Conservation (phyloP, 2,329 filamentous ascomycete genomes). For the Didymella glomerata region DNA sequence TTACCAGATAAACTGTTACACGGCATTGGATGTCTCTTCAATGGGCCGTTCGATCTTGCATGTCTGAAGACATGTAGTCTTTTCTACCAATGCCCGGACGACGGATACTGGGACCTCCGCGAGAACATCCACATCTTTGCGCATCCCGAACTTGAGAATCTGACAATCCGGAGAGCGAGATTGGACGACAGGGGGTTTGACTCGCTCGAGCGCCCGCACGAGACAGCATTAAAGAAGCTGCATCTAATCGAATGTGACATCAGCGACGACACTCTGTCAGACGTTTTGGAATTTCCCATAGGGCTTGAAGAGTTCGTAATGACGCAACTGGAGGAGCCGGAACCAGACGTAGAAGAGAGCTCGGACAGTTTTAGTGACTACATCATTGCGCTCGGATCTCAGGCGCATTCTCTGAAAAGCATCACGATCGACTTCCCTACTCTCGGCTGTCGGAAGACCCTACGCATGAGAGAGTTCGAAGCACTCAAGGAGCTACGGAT, state of each 20-base stretch:
- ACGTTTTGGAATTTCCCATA: slow-evolving; percentile 43
- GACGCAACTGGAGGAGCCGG: slow-evolving; percentile 43
- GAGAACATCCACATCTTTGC: slow-evolving; percentile 50
- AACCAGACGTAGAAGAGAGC: slow-evolving; percentile 43
- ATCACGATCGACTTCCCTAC: slow-evolving; percentile 44
- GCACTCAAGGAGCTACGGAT: slow-evolving; percentile 37
- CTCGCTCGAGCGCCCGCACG: slow-evolving; percentile 42
- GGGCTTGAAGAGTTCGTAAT: slow-evolving; percentile 46
- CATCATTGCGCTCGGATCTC: slow-evolving; percentile 40
- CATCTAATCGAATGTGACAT: slow-evolving; percentile 46
- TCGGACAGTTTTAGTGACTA: slow-evolving; percentile 46
- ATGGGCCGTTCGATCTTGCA: slow-evolving; percentile 45
- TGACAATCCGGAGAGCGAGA: slow-evolving; percentile 43
- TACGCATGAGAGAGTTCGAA: slow-evolving; percentile 42
- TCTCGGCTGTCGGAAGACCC: slow-evolving; percentile 38
- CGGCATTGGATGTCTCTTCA: slow-evolving; percentile 45
- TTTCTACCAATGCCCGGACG: slow-evolving; percentile 45
- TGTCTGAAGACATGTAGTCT: slow-evolving; percentile 44
- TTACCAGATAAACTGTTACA: slow-evolving; percentile 42
- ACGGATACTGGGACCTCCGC: slow-evolving; percentile 45
- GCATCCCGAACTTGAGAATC: slow-evolving; percentile 39
- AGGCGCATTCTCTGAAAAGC: slow-evolving; percentile 39
- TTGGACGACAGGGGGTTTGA: slow-evolving; percentile 45
- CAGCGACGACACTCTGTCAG: slow-evolving; percentile 43
- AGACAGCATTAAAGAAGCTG: slow-evolving; percentile 40